These are phyloP conservation scores for Trichoderma afroharzianum DNA, from an alignment of 2,329 filamentous ascomycete genomes.

Conservation along the genomic window DNA sequence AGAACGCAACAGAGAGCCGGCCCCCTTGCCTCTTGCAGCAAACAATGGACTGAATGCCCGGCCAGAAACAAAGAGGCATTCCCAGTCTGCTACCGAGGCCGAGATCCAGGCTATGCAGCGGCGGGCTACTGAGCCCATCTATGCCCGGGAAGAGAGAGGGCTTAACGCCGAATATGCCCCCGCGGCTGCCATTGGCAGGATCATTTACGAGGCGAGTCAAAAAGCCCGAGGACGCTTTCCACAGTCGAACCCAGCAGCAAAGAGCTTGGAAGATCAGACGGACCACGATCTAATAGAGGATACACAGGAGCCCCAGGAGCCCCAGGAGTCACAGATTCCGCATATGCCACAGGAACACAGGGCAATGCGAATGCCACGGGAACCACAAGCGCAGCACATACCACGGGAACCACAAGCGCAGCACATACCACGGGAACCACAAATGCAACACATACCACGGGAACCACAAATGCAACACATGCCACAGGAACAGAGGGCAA, in stretches of 20 bases:
- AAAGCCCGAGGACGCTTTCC: conserved; percentile 5
- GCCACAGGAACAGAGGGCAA: neutral
- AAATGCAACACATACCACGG: no score
- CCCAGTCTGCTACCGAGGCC: neutral
- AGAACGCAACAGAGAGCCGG: conserved; percentile 32
- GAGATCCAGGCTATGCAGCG: conserved; percentile 24
- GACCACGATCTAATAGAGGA: neutral
- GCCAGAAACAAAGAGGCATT: neutral
- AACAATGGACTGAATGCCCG: neutral
- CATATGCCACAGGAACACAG: neutral
- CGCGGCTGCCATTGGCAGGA: conserved; percentile 23
- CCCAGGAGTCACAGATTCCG: neutral
- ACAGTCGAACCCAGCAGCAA: neutral
- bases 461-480: neutral
- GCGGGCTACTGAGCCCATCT: conserved; percentile 31
- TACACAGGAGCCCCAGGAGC: conserved; percentile 1
- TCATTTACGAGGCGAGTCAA: conserved; percentile 2
- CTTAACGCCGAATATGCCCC: conserved; percentile 29
- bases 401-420: no score
- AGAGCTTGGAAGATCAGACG: conserved; percentile 11
- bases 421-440: no score
- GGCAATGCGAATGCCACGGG: neutral
- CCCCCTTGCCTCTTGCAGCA: conserved; percentile 24
- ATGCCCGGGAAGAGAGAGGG: conserved; percentile 25
- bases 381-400: neutral